phyloP scores from a whole-genome alignment of 2,329 filamentous ascomycete genomes.

The Curvularia verruculosa region DNA sequence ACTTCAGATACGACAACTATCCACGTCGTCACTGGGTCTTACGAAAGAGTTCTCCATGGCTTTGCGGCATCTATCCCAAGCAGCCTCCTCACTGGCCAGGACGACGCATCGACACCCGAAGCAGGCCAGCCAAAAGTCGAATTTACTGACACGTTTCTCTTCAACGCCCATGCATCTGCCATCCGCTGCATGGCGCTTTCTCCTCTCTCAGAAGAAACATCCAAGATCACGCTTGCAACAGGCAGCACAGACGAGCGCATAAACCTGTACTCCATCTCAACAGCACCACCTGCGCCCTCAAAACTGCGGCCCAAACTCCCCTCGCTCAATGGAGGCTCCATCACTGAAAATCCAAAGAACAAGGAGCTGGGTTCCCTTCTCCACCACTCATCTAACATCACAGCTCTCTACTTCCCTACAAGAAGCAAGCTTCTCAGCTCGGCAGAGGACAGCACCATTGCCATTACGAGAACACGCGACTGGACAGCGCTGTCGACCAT shows the following conservation, averaged over 20 bases:
- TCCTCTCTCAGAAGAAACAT: slow-evolving; percentile 67
- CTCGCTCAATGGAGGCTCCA: slow-evolving; percentile 71
- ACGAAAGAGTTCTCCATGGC: slow-evolving; percentile 91
- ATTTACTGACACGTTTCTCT: slow-evolving; percentile 93
- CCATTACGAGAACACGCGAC: slow-evolving; percentile 84
- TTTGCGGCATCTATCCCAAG: slow-evolving; percentile 74
- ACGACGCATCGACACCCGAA: slow-evolving; percentile 24
- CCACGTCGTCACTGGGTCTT: slow-evolving; percentile 90
- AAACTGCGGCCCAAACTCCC: slow-evolving; percentile 65
- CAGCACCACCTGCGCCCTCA: slow-evolving; percentile 61
- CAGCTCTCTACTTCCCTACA: slow-evolving; percentile 79
- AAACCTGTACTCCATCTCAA: slow-evolving; percentile 89
- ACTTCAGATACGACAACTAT: slow-evolving; percentile 56
- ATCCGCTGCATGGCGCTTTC: slow-evolving; percentile 90
- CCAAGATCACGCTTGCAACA: slow-evolving; percentile 87
- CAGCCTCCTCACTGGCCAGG: slow-evolving; percentile 38
- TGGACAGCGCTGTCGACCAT: slow-evolving; percentile 88
- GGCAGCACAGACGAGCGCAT: slow-evolving; percentile 93
- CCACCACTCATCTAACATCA: slow-evolving; percentile 85
- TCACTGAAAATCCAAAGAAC: slow-evolving; percentile 85
- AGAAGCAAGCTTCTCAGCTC: slow-evolving; percentile 86
- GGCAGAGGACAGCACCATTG: slow-evolving; percentile 89
- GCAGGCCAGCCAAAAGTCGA: slow-evolving; percentile 53
- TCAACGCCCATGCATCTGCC: slow-evolving; percentile 89
- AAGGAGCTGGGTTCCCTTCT: slow-evolving; percentile 84